Evolutionary conservation across 805 yeast genomes (phyloP).

Genomic region (Blastobotrys muscicola): DNA sequence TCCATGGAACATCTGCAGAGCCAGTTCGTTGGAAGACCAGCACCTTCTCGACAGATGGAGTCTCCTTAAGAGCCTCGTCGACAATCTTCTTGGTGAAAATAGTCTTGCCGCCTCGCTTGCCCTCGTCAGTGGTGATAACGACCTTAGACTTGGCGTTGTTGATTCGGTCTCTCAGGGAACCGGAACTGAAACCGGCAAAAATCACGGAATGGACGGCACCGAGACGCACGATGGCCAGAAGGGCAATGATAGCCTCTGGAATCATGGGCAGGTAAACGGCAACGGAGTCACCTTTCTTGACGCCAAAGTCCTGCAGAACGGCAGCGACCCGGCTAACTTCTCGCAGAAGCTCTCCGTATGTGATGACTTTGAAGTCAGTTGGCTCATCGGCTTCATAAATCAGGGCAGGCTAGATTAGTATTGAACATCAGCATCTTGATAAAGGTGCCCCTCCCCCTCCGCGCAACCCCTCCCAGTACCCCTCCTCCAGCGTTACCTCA

Average conservation of each 20-base stretch:
- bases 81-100: slow-evolving; percentile 89
- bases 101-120: slow-evolving; percentile 90
- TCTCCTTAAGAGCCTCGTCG: slow-evolving; percentile 77
- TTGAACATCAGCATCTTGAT: background rate
- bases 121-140: slow-evolving; percentile 91
- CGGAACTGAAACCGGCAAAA: slow-evolving; percentile 93
- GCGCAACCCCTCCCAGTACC: too few species aligned
- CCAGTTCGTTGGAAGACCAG: slow-evolving; percentile 88
- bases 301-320: slow-evolving; percentile 75
- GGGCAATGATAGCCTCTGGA: slow-evolving; percentile 90
- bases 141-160: slow-evolving; percentile 77
- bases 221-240: slow-evolving; percentile 83
- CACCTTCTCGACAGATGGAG: slow-evolving; percentile 68
- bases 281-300: slow-evolving; percentile 88
- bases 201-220: slow-evolving; percentile 96
- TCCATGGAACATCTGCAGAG: slow-evolving; percentile 71
- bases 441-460: too few species aligned
- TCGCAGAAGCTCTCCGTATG: slow-evolving; percentile 78
- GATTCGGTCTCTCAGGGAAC: slow-evolving; percentile 85
- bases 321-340: slow-evolving; percentile 84
- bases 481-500: too few species aligned
- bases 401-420: slow-evolving; percentile 24
- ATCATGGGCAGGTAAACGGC: slow-evolving; percentile 97
- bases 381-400: slow-evolving; percentile 94
- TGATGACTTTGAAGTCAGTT: slow-evolving; percentile 56